Conservation (phyloP, 345 rosid genomes). For the Arabis alpina region DNA sequence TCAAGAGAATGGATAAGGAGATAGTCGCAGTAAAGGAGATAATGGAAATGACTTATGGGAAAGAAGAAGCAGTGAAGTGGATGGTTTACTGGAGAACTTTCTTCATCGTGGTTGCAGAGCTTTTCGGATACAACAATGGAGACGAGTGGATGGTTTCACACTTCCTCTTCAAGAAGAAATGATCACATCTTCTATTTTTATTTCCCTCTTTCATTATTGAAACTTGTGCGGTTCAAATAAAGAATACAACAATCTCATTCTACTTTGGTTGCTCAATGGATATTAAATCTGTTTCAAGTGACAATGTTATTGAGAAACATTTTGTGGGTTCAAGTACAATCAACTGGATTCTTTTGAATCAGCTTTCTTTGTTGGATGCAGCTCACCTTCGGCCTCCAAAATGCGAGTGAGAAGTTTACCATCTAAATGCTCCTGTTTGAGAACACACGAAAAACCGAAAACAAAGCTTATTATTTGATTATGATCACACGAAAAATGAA, state of each 20-base stretch:
- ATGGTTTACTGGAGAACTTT: constrained; percentile 87
- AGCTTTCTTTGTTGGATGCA: constrained; percentile 35
- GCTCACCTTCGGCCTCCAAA: constrained; percentile 59
- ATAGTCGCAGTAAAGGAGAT: constrained; percentile 54
- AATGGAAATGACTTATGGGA: constrained; percentile 82
- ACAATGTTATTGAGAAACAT: constrained; percentile 34
- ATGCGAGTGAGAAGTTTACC: constrained; percentile 76
- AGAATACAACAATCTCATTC: constrained; percentile 25
- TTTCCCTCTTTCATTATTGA: no score
- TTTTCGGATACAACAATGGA: constrained; percentile 80
- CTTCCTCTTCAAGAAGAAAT: constrained; percentile 79
- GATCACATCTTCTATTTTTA: constrained; percentile 24
- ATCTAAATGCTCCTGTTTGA: constrained; percentile 68
- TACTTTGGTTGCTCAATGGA: constrained; percentile 16
- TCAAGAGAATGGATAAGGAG: constrained; percentile 79
- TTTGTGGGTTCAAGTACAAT: constrained; percentile 20
- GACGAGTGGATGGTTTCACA: constrained; percentile 89
- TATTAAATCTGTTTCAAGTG: constrained; percentile 1
- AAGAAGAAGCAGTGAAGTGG: constrained; percentile 80
- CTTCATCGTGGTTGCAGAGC: constrained; percentile 84
- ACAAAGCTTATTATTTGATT: background rate
- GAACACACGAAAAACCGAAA: background rate
- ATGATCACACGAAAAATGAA: background rate
- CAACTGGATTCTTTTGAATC: constrained; percentile 44
- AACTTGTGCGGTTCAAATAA: background rate